Base-by-base conservation (phyloP, 1,284 basidiomycete species). In the Tausonia pullulans region DNA sequence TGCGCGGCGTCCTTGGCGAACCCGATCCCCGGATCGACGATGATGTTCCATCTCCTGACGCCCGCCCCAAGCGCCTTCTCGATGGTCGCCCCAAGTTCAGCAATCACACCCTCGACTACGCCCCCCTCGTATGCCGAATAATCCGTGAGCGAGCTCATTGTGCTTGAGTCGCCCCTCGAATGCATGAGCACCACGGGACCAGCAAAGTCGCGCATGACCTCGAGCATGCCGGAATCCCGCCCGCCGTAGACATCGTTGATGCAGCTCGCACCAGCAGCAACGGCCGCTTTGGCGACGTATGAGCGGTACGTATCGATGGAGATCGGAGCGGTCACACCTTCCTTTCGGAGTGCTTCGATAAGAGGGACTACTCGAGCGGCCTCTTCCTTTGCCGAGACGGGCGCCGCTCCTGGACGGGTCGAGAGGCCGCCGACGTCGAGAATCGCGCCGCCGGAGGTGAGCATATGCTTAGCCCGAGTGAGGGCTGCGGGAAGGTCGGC, bases 361-460 rank as follows among this genome's bases (percentile, higher is more conserved):
- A 88, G 78, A 0, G 92, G 89, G 0, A 88, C 80, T 13, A 96
- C 5, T 46, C 90, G 80, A 1, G 74, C 69, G 40, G 84, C 81
- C 72, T 98, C 96, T 66, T 95, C 90, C 58, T 85, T 80, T 0
- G 81, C 73, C 0, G 82, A 78, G 64, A 95, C 86, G 57, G 84
- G 84, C 0, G 76, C 78, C 0, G 91, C 87, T 13, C 68, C 67
- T 0, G 93, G 93, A 10, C 90, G 83, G 0, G 93, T 96, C 0
- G 91, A 95, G 78, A 93, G 92, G 0, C 96, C 96, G 0, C 96
- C 95, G 10, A 98, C 81, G 73, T 98, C 95, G 65, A 98, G 78
- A 61, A 98, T 88, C 67, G 85, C 82, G 0, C 87, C 86, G 0
- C 87, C 86, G 1, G 77, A 76, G 0, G 74, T 68, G 3, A 85